Base-by-base conservation (phyloP, 345 rosid genomes). In the Populus davidiana region DNA sequence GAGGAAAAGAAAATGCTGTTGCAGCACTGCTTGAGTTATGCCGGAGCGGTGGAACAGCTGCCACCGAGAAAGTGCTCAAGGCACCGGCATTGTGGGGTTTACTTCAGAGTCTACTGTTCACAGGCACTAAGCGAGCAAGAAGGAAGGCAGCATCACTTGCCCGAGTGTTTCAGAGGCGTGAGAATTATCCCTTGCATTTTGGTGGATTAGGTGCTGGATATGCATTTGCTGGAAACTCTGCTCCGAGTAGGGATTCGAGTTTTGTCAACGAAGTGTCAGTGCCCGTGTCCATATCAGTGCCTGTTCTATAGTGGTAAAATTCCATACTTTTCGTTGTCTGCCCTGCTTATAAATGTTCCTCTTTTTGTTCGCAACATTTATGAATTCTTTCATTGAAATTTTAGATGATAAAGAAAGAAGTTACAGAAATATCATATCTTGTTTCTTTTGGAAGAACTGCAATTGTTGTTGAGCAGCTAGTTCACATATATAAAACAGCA, bases 61-160 rank as follows among this genome's bases (percentile, higher is more conserved):
- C 90, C 5, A 85, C 92, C 0, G 96, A 91, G 81, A 92, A 86
- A 80, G 94, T 92, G 71, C 78, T 94, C 29, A 86, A 85, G 79
- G 92, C 96, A 16, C 98, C 98, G 0, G 88, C 99, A 31, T 86
- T 96, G 79, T 93, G 83, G 0, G 91, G 98, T 59, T 81, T 96
- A 85, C 90, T 96, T 14, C 97, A 90, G 71, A 80, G 89, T 12
- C 87, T 96, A 38, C 80, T 96, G 77, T 94, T 94, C 77, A 96
- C 96, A 0, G 97, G 99, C 67, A 92, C 99, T 38, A 96, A 92
- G 81, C 84, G 99, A 18, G 99, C 99, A 2, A 89, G 97, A 82
- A 86, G 99, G 76, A 96, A 96, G 81, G 97, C 98, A 0, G 96
- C 96, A 67, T 94, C 99, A 6, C 98, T 94, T 73, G 98, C 94